Percentiles rank a stretch among this genome's conserved stretches.
phyloP scores from a whole-genome alignment of 306 rosid species.

The Sphenostylis stenocarpa region DNA sequence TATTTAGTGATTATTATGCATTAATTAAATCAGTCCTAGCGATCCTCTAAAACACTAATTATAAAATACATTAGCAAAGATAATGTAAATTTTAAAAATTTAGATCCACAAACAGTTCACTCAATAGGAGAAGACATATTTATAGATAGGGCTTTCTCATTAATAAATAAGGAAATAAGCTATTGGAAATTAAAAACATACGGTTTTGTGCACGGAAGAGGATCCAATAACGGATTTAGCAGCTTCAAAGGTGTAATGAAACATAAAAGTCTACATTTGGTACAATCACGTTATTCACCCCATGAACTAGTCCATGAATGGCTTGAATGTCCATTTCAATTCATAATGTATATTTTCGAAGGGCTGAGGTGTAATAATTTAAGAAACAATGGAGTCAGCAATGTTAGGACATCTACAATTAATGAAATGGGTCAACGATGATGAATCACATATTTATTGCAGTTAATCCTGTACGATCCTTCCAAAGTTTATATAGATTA shows the following conservation, averaged over 20 bases:
- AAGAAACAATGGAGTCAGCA: background rate
- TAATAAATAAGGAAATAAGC: background rate
- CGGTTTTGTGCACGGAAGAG: background rate
- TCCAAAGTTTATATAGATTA: slow-evolving; percentile 33
- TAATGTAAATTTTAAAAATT: background rate
- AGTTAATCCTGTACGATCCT: slow-evolving; percentile 37
- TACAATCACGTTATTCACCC: background rate
- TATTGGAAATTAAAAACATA: background rate
- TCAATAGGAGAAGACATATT: no score
- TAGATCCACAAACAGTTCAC: background rate
- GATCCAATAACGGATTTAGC: background rate
- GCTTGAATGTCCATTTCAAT: background rate
- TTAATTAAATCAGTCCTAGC: no score
- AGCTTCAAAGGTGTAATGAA: background rate
- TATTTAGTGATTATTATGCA: no score
- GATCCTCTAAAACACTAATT: no score
- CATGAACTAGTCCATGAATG: background rate
- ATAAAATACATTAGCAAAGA: background rate
- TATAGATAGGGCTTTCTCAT: background rate
- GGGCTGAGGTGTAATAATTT: slow-evolving; percentile 6
- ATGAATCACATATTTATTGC: slow-evolving; percentile 38
- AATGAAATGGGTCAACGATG: slow-evolving; percentile 25
- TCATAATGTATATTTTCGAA: background rate
- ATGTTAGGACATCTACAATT: slow-evolving; percentile 16
- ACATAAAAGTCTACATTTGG: background rate